Conservation (phyloP, 441 rosid species). For the Cnidoscolus chayamansa region DNA sequence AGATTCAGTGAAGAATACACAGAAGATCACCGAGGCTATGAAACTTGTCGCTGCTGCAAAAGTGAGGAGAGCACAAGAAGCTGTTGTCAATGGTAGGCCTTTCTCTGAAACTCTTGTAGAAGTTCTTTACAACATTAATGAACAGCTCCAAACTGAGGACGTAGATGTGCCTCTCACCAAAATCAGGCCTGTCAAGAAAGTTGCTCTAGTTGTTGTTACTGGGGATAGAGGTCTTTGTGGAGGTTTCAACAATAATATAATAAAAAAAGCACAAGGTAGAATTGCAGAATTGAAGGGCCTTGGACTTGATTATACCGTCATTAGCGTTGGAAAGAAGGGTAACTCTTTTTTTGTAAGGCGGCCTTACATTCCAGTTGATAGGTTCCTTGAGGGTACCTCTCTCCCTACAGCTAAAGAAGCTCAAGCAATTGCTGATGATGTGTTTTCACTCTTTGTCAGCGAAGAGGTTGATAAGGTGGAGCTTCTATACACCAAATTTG, state of each 20-base stretch:
- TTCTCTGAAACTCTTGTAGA: constrained; percentile 86
- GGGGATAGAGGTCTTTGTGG: constrained; percentile 94
- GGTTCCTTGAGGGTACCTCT: constrained; percentile 48
- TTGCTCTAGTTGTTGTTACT: constrained; percentile 79
- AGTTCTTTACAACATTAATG: constrained; percentile 82
- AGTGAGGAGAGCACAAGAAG: constrained; percentile 95
- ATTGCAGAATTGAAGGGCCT: constrained; percentile 61
- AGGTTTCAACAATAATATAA: constrained; percentile 56
- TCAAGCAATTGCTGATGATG: constrained; percentile 86
- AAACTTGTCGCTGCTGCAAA: constrained; percentile 93
- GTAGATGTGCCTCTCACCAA: constrained; percentile 74
- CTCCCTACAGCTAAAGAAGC: constrained; percentile 93
- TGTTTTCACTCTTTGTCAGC: constrained; percentile 76
- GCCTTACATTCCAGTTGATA: constrained; percentile 72
- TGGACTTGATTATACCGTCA: constrained; percentile 65
- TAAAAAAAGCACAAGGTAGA: constrained; percentile 74
- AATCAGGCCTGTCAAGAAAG: constrained; percentile 80
- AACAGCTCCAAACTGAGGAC: constrained; percentile 78
- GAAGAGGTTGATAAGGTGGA: constrained; percentile 97
- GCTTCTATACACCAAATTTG: constrained; percentile 84
- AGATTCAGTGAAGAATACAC: constrained; percentile 79
- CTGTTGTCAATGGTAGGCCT: constrained; percentile 83
- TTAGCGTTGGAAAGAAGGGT: constrained; percentile 90
- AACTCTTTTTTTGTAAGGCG: constrained; percentile 67
- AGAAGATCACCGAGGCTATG: constrained; percentile 97